Percentiles rank a stretch among this genome's conserved stretches.
Conservation (phyloP, 2,329 filamentous ascomycete genomes). For the Hortaea werneckii region DNA sequence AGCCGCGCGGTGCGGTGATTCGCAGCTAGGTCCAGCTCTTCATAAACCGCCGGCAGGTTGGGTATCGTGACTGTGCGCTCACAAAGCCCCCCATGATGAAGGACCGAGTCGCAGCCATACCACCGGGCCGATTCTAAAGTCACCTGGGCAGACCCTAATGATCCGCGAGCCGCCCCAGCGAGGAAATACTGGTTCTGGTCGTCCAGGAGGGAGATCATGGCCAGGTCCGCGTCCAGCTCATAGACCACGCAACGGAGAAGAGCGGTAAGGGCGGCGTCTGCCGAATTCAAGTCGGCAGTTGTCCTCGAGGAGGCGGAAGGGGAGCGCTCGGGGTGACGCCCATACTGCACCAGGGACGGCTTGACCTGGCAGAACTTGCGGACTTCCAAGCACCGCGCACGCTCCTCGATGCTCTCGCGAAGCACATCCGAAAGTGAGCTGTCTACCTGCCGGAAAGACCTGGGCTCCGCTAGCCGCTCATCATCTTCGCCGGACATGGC, state of each 20-base stretch:
- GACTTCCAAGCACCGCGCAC: slow-evolving; percentile 1
- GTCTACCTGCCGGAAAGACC: too few species aligned
- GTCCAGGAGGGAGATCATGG: slow-evolving; percentile 5
- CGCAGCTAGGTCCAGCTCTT: slow-evolving; percentile 2
- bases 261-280: slow-evolving; percentile 3
- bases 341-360: background rate
- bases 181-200: slow-evolving; percentile 6
- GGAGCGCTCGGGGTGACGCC: background rate
- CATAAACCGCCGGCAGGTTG: background rate
- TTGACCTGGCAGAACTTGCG: slow-evolving; percentile 3
- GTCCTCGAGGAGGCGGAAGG: background rate
- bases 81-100: slow-evolving; percentile 5
- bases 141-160: background rate
- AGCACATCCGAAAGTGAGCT: too few species aligned
- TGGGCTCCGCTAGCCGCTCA: too few species aligned
- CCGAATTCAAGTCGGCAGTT: background rate
- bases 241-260: slow-evolving; percentile 4
- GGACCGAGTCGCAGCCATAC: slow-evolving; percentile 6
- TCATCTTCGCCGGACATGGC: too few species aligned
- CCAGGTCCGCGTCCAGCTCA: slow-evolving; percentile 5
- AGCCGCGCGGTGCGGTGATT: slow-evolving; percentile 2
- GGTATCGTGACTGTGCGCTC: slow-evolving; percentile 2
- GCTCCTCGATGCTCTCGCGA: background rate
- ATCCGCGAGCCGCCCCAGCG: background rate
- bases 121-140: slow-evolving; percentile 1